phyloP scores from a whole-genome alignment of 2,329 filamentous ascomycete genomes.

The Achaetomium macrosporum region DNA sequence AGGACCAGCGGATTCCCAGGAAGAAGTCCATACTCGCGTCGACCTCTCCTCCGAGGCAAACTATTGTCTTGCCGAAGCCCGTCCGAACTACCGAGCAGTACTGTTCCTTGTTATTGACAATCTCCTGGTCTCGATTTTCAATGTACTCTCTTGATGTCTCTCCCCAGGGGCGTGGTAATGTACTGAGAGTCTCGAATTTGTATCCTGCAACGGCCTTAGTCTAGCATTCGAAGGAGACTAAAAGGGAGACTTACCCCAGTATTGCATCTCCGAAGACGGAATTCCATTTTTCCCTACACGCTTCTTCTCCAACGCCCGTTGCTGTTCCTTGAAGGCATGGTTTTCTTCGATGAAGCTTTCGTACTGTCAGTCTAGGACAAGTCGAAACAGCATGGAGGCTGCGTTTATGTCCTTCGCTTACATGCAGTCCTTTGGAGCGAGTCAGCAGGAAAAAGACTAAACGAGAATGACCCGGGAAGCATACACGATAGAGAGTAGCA shows the following conservation, averaged over 20 bases:
- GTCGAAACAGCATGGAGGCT: background rate
- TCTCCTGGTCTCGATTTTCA: conserved; percentile 62
- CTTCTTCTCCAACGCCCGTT: conserved; percentile 52
- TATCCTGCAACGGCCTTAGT: conserved; percentile 56
- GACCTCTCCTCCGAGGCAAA: conserved; percentile 89
- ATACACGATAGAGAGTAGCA: conserved; percentile 80
- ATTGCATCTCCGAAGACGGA: conserved; percentile 77
- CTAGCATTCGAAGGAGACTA: background rate
- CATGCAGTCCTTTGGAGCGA: conserved; percentile 45
- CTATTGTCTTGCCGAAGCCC: conserved; percentile 66
- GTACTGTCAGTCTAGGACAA: conserved; percentile 14
- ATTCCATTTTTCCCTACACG: conserved; percentile 36
- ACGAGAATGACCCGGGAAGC: conserved; percentile 26
- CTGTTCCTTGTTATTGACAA: conserved; percentile 85
- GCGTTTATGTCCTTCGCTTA: conserved; percentile 31
- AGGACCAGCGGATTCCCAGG: background rate
- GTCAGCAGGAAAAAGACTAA: conserved; percentile 22
- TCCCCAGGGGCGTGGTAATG: conserved; percentile 69
- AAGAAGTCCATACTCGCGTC: conserved; percentile 61
- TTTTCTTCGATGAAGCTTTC: conserved; percentile 88
- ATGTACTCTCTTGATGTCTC: conserved; percentile 70
- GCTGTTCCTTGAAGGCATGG: conserved; percentile 62
- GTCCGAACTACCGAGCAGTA: conserved; percentile 94
- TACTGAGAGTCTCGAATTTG: conserved; percentile 87
- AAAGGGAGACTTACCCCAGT: conserved; percentile 61